Evolutionary conservation across 495 filamentous ascomycete genomes (phyloP), one percentile per base, ranked within the genome.

Genomic region (Haplographium delicatum): DNA sequence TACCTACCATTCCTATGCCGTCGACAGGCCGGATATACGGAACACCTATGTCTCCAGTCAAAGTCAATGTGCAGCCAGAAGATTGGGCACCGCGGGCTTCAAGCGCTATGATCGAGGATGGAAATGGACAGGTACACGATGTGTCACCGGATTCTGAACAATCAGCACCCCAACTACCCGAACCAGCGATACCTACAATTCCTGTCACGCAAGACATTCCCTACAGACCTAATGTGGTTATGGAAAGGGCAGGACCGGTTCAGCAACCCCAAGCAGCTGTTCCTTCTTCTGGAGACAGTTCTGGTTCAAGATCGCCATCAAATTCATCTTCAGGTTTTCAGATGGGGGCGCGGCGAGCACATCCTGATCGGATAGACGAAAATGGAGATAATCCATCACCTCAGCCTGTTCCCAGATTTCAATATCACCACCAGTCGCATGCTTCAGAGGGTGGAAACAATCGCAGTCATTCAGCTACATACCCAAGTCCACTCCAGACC

Each of bases 391-490:
- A 47, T 8, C 6, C 18, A 25, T 4, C 27, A 9, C 30, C 33
- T 34, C 40, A 37, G 9, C 53, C 67, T 4, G 71, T 79, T n/a
- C 75, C 74, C 4, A 72, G 70, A 51, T 61, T 80, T 30, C 73
- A 78, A 50, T 81, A 83, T 56, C 73, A 80, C 53, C 75, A 81
- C 49, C 73, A 74, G 25, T 65, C 53, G 18, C 30, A 57, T 18
- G 7, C 22, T 37, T 53, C 57, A 7, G 57, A 60, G 13, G 40
- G 41, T 25, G 24, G 38, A 13, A 46, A 40, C 28, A 19, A 19
- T 43, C 42, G 38, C 2, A 20, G 16, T 11, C 26, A 42, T 18
- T 16, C 26, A 72, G n/a, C n/a, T n/a, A n/a, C n/a, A n/a, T n/a
- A n/a, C n/a, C n/a, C n/a, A n/a, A n/a, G n/a, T n/a, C n/a, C n/a